Conservation (phyloP, 1,284 basidiomycete genomes). For the Amylostereum areolatum region DNA sequence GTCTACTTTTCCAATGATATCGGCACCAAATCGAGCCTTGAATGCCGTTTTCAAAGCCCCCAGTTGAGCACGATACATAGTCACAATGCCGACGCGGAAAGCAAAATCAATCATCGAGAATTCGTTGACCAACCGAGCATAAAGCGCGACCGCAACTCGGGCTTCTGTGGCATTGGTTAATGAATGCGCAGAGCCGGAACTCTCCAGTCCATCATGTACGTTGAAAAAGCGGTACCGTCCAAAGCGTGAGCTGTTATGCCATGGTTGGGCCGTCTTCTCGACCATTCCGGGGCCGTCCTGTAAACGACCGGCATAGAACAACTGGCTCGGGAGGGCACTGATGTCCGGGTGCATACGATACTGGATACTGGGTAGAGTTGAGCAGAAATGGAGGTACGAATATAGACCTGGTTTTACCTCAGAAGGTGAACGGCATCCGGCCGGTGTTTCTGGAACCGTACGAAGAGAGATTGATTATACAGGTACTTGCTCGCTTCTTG, state of each 20-base stretch:
- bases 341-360: conserved; percentile 99
- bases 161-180: conserved; percentile 78
- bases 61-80: conserved; percentile 95
- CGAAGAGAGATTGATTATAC: conserved; percentile 93
- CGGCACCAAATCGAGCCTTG: conserved; percentile 63
- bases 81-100: conserved; percentile 84
- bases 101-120: conserved; percentile 65
- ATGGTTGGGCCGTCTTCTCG: conserved; percentile 74
- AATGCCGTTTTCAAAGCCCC: conserved; percentile 73
- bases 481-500: conserved; percentile 72
- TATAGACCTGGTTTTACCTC: conserved; percentile 47
- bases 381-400: conserved; percentile 12
- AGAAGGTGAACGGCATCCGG: conserved; percentile 85
- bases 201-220: conserved; percentile 56
- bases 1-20: conserved; percentile 73
- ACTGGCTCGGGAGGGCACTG: conserved; percentile 80
- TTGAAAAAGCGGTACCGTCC: conserved; percentile 91
- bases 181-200: conserved; percentile 55
- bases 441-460: conserved; percentile 79
- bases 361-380: conserved; percentile 66
- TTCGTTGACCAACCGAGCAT: conserved; percentile 65
- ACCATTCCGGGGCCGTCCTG: conserved; percentile 90
- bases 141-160: conserved; percentile 75
- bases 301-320: conserved; percentile 85
- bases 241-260: conserved; percentile 81